Percentiles rank a stretch among this genome's conserved stretches.
Evolutionary conservation across 805 yeast species (phyloP).

Genomic region (Kuraishia piskuri): DNA sequence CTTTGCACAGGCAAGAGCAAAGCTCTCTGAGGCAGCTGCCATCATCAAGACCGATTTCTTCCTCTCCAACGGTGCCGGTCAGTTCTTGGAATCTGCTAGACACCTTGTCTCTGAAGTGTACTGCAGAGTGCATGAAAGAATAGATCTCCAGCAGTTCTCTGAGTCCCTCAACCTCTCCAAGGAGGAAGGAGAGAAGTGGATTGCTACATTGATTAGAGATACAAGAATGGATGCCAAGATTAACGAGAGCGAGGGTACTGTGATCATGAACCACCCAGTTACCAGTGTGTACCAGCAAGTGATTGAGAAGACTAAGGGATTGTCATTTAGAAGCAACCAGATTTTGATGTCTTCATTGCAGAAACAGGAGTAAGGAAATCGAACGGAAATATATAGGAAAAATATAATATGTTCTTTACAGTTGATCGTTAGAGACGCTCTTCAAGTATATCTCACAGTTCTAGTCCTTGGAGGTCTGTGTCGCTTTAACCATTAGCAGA

Average conservation of each 20-base stretch:
- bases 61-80: conserved; percentile 36
- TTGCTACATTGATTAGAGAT: conserved; percentile 39
- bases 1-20: conserved; percentile 40
- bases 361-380: conserved; percentile 14
- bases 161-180: conserved; percentile 31
- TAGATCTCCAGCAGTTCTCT: conserved; percentile 37
- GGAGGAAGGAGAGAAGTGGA: conserved; percentile 44
- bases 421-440: not conserved
- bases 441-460: too few relatives aligned
- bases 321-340: conserved; percentile 52
- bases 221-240: conserved; percentile 46
- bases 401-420: not conserved
- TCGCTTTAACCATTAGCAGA: too few relatives aligned
- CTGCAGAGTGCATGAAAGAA: conserved; percentile 42
- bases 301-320: conserved; percentile 58
- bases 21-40: conserved; percentile 37
- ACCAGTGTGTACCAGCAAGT: conserved; percentile 59
- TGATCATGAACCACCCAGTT: conserved; percentile 44
- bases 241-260: conserved; percentile 40
- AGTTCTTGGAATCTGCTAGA: conserved; percentile 27
- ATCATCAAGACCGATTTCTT: conserved; percentile 51
- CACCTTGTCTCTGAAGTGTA: conserved; percentile 44
- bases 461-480: too few relatives aligned
- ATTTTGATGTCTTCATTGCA: conserved; percentile 36
- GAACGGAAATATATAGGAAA: not conserved